Evolutionary conservation across 805 yeast species (phyloP).

Genomic region (Starmerella sp.): DNA sequence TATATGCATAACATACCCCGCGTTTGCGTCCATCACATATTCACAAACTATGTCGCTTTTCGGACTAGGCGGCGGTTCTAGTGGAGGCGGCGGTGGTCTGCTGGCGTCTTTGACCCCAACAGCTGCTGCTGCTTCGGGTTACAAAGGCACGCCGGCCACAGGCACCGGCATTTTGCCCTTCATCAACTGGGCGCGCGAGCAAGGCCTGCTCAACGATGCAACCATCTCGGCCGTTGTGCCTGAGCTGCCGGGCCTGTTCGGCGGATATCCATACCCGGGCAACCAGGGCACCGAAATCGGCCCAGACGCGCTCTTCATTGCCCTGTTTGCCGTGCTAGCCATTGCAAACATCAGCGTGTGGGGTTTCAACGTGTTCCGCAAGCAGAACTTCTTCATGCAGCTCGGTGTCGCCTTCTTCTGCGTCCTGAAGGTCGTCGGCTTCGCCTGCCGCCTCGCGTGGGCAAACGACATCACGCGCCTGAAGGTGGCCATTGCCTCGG

Average conservation of each 20-base stretch:
- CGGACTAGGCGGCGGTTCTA: slow-evolving; percentile 3
- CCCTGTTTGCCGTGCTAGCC: slow-evolving; percentile 39
- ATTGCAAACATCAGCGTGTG: slow-evolving; percentile 41
- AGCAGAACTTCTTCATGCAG: slow-evolving; percentile 50
- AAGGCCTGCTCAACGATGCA: slow-evolving; percentile 14
- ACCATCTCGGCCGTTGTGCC: slow-evolving; percentile 21
- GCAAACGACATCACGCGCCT: slow-evolving; percentile 39
- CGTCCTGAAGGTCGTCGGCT: slow-evolving; percentile 46
- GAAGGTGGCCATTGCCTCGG: slow-evolving; percentile 44
- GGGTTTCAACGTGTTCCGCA: slow-evolving; percentile 38
- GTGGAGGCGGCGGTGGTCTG: slow-evolving; percentile 10
- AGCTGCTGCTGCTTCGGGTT: slow-evolving; percentile 15
- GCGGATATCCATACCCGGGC: slow-evolving; percentile 41
- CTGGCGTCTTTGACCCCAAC: slow-evolving; percentile 15
- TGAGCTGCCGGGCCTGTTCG: slow-evolving; percentile 37
- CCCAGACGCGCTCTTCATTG: slow-evolving; percentile 49
- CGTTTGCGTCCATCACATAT: not conserved
- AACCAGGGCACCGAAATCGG: slow-evolving; percentile 38
- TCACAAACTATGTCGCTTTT: not conserved
- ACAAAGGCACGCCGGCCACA: slow-evolving; percentile 18
- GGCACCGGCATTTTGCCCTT: slow-evolving; percentile 26
- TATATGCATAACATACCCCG: not conserved
- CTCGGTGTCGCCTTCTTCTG: slow-evolving; percentile 46
- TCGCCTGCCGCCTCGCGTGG: slow-evolving; percentile 49
- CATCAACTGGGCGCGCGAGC: slow-evolving; percentile 15